Conservation (phyloP, 805 yeast species). For the Sungouiozyma intestinalis region DNA sequence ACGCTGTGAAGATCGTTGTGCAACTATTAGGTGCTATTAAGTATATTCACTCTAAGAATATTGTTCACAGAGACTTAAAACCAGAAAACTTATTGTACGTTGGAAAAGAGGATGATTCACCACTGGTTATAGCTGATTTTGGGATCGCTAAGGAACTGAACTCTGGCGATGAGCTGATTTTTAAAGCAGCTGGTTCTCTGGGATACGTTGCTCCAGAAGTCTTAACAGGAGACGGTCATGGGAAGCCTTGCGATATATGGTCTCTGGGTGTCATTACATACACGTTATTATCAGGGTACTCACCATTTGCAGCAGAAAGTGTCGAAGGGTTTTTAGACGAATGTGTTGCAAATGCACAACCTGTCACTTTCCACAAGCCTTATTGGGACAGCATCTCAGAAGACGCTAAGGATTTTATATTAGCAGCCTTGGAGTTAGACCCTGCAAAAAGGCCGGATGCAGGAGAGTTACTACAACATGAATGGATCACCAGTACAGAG, state of each 20-base stretch:
- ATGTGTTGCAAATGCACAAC: slow-evolving; percentile 54
- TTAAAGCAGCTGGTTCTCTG: slow-evolving; percentile 77
- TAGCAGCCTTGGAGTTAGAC: slow-evolving; percentile 55
- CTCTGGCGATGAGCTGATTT: slow-evolving; percentile 48
- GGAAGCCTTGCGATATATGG: slow-evolving; percentile 95
- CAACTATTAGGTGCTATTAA: slow-evolving; percentile 71
- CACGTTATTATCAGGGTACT: slow-evolving; percentile 82
- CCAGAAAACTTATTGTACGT: slow-evolving; percentile 86
- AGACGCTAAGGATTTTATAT: slow-evolving; percentile 72
- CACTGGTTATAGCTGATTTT: slow-evolving; percentile 84
- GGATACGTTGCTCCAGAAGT: slow-evolving; percentile 98
- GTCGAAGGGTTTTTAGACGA: slow-evolving; percentile 74
- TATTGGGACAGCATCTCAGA: slow-evolving; percentile 78
- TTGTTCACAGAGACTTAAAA: slow-evolving; percentile 89
- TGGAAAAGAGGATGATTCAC: slow-evolving; percentile 44
- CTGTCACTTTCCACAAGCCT: slow-evolving; percentile 72
- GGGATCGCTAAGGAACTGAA: slow-evolving; percentile 82
- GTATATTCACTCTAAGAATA: slow-evolving; percentile 64
- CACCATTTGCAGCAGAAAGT: slow-evolving; percentile 81
- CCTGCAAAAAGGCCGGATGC: slow-evolving; percentile 65
- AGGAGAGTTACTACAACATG: slow-evolving; percentile 49
- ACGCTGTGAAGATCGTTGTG: slow-evolving; percentile 64
- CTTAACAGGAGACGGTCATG: slow-evolving; percentile 71
- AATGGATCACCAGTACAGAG: slow-evolving; percentile 57
- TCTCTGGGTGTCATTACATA: slow-evolving; percentile 88